Base-by-base conservation (phyloP, 768 basidiomycete genomes). In the Austroboletus eburneus region DNA sequence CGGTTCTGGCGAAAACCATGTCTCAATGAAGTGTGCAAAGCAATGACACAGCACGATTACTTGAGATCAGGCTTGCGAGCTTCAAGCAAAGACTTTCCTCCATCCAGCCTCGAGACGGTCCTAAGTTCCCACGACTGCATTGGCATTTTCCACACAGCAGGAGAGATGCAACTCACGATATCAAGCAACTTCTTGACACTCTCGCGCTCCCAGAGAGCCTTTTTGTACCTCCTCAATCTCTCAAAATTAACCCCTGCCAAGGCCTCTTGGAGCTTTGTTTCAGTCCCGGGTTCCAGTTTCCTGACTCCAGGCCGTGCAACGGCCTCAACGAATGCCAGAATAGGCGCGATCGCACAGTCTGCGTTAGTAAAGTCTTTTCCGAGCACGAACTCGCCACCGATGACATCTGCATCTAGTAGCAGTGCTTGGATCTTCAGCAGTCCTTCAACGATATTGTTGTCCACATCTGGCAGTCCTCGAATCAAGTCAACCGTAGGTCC, bases 271-370 rank as follows among this genome's bases (percentile, higher is more conserved):
- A 73, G 62, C 54, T 69, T 73, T 39, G 57, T 59, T 0, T 79
- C 80, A 16, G 71, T 66, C 8, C 76, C 81, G 21, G 60, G 67
- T 20, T 71, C 66, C 48, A 66, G 83, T 24, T 57, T 65, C 0
- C 81, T 80, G 17, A 78, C 29, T 35, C 80, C 78, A 45, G 77
- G 72, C 57, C 65, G 67, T n/a, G 77, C 51, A 8, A 22, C 0
- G 1, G 76, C 42, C 36, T 74, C 69, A 27, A 73, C 49, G 7
- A 79, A 64, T 3, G 70, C 77, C 9, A 85, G 54, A 67, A 81
- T 76, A 4, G 85, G 82, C 5, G 71, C 68, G 24, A 81, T 61
- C 2, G 75, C 77, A 18, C 77, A 76, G 54, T 85, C 85, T 4
- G 82, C 83, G 46, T 75, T 76, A 24, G 74, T 79, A 61, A 72